Evolutionary conservation across 2,329 filamentous ascomycete genomes (phyloP).

Genomic region (Leptodontidium sp.): DNA sequence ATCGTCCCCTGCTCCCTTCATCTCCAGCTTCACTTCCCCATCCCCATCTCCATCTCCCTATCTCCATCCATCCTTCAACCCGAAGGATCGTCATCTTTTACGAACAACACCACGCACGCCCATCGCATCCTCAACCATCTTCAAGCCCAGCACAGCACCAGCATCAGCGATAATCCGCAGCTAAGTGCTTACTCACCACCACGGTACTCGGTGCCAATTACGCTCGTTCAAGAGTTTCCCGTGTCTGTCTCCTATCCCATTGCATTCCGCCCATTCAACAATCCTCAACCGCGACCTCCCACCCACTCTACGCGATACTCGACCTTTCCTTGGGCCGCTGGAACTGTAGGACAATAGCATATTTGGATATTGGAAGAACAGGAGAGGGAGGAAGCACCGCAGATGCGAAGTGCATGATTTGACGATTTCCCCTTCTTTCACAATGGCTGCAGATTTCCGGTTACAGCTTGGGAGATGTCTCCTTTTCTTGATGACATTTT

Average conservation of each 20-base stretch:
- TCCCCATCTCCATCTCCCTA: background rate
- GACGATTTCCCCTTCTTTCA: slow-evolving; percentile 23
- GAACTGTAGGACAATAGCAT: background rate
- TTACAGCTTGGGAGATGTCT: slow-evolving; percentile 54
- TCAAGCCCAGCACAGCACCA: background rate
- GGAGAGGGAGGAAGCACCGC: slow-evolving; percentile 1
- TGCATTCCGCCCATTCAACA: slow-evolving; percentile 1
- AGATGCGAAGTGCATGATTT: slow-evolving; percentile 31
- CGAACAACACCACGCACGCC: background rate
- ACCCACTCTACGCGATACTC: background rate
- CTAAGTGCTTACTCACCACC: slow-evolving; percentile 21
- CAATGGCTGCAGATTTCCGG: slow-evolving; percentile 39
- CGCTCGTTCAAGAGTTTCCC: slow-evolving; percentile 52
- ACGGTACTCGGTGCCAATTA: slow-evolving; percentile 62
- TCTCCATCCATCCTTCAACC: background rate
- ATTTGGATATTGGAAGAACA: slow-evolving; percentile 1
- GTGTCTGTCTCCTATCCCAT: background rate
- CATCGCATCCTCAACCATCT: background rate
- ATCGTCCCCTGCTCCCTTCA: too few relatives aligned
- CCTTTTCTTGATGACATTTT: slow-evolving; percentile 55
- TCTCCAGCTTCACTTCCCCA: too few relatives aligned
- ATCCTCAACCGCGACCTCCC: background rate
- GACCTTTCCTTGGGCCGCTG: background rate
- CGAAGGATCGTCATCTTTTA: slow-evolving; percentile 8
- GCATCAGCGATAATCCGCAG: slow-evolving; percentile 5